Percentiles rank a stretch among this genome's conserved stretches.
These are phyloP conservation scores for Asclepias syriaca DNA, from an alignment of 257 asterid genomes.

Conservation along the genomic window DNA sequence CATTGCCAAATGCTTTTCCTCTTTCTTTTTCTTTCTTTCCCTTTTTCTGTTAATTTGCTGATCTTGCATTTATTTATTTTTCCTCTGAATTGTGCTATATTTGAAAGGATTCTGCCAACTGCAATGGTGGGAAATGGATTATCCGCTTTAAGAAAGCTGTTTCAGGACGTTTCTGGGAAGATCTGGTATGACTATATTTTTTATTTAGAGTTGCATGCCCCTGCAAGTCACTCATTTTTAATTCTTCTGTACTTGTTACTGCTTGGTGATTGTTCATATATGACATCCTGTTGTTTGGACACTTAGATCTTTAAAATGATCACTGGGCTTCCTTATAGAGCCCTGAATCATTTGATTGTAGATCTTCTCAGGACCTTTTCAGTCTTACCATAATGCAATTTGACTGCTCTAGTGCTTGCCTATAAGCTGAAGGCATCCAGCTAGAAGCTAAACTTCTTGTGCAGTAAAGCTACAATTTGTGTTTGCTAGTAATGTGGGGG, in stretches of 20 bases:
- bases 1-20: not conserved
- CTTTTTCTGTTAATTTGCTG: not conserved
- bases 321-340: not conserved
- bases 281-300: not conserved
- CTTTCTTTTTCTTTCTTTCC: not conserved
- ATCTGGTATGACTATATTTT: conserved; percentile 55
- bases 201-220: not conserved
- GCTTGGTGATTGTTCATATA: not conserved
- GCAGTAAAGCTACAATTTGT: not conserved
- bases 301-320: not conserved
- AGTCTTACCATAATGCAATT: not conserved
- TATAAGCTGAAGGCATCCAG: not conserved
- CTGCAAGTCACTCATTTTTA: not conserved
- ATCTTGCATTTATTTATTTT: not conserved
- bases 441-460: not conserved
- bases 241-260: not conserved
- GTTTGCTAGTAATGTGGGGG: not conserved
- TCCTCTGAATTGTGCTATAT: not conserved
- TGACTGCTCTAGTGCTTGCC: not conserved
- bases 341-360: not conserved
- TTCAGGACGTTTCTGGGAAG: conserved; percentile 99
- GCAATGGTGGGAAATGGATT: conserved; percentile 97
- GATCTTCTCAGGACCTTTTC: not conserved
- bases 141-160: conserved; percentile 88
- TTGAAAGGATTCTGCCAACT: conserved; percentile 82